Evolutionary conservation across 1,284 basidiomycete genomes (phyloP), one percentile per base, ranked within the genome.

Genomic region (Agroathelia rolfsii): DNA sequence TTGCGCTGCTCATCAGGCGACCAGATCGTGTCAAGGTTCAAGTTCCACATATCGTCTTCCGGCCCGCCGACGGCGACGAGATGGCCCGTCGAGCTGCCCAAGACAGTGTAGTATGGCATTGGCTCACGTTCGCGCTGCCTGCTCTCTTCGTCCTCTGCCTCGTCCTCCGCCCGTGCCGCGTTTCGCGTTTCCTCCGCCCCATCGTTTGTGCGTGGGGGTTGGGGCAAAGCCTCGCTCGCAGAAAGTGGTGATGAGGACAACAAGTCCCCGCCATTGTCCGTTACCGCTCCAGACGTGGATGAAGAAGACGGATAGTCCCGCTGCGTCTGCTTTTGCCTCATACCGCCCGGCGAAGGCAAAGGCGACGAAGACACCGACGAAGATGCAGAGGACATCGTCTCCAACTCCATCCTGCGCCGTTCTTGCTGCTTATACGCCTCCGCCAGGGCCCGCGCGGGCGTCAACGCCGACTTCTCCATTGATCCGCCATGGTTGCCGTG

Each of bases 401-500:
- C 46, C 21, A 49, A 32, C 25, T 40, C 32, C 28, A 52, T 49
- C 3, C 59, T 52, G 4, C 53, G 51, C 16, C 53, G 50, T 40
- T 61, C 64, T 39, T 71, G 71, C 32, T 64, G 61, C 45, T 70
- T 74, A 47, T 78, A 78, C 3, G 72, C 71, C 30, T 66, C 64
- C 4, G 59, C 66, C 18, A 78, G 65, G 0, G 66, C 65, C 2
- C 66, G 61, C 0, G 76, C 74, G 3, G 76, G 75, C 0, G 76
- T 78, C 5, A 75, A 54, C 12, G 39, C 27, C 35, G 40, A 21
- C 30, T 44, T 15, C 49, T 49, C n/a, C n/a, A n/a, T n/a, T n/a
- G n/a, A n/a, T n/a, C n/a, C n/a, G n/a, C n/a, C n/a, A n/a, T n/a
- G n/a, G n/a, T n/a, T n/a, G n/a, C n/a, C n/a, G n/a, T n/a, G n/a